Conservation (phyloP, 2,329 filamentous ascomycete species). For the Alternaria triticina region DNA sequence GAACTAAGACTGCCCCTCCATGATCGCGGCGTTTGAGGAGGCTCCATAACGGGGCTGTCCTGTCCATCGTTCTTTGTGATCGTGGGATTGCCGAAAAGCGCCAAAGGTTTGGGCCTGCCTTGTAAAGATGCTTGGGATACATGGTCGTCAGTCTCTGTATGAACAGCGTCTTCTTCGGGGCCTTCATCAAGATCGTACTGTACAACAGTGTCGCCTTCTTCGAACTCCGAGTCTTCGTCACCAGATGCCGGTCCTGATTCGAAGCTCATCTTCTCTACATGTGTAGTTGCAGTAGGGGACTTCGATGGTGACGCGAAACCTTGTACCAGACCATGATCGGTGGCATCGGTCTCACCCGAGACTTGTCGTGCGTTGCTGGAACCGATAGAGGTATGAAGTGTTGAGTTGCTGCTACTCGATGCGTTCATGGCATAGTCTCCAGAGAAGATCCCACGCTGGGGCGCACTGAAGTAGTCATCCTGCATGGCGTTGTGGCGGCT, state of each 20-base stretch:
- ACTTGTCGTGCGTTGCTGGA: neutral
- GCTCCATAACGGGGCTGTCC: conserved; percentile 14
- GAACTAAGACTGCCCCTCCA: conserved; percentile 40
- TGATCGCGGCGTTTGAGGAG: conserved; percentile 41
- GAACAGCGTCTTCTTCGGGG: conserved; percentile 1
- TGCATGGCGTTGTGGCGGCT: neutral
- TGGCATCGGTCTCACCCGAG: neutral
- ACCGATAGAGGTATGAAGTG: neutral
- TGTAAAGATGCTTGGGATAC: conserved; percentile 4
- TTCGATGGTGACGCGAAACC: neutral
- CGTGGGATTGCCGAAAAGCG: conserved; percentile 23
- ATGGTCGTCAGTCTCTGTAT: conserved; percentile 1
- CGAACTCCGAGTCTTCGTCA: conserved; percentile 41
- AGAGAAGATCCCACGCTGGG: neutral
- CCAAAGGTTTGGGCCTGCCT: conserved; percentile 4
- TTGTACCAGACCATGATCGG: neutral
- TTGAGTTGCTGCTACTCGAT: neutral
- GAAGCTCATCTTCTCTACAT: neutral
- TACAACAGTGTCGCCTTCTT: conserved; percentile 45
- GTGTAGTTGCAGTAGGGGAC: neutral
- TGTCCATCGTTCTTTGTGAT: conserved; percentile 27
- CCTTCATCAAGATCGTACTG: conserved; percentile 35
- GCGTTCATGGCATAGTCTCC: neutral
- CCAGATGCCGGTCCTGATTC: conserved; percentile 3
- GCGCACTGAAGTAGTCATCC: neutral